A percentile compares a stretch with the other conserved stretches of the same genome.
phyloP scores from a whole-genome alignment of 2,329 filamentous ascomycete genomes.

The Verticillium isaacii region DNA sequence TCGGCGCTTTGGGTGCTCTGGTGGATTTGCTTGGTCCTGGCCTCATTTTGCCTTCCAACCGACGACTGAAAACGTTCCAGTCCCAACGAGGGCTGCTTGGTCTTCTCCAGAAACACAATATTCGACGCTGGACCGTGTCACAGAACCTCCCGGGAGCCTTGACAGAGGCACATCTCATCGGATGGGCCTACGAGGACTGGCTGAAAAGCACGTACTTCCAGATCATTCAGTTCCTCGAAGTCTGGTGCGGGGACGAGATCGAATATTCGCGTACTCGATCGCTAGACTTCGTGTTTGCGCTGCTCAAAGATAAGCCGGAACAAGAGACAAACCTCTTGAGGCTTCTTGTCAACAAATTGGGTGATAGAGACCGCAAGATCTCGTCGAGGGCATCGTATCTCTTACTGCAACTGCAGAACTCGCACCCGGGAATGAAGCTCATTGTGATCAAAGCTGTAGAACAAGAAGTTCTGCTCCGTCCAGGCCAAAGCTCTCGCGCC shows the following conservation, averaged over 20 bases:
- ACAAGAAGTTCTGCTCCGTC: constrained; percentile 79
- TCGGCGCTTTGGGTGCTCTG: constrained; percentile 86
- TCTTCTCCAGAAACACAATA: constrained; percentile 58
- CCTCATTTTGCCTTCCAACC: constrained; percentile 73
- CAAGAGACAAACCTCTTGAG: constrained; percentile 92
- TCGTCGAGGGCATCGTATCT: constrained; percentile 90
- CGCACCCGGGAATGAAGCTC: constrained; percentile 89
- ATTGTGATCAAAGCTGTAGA: constrained; percentile 83
- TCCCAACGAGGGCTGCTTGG: constrained; percentile 73
- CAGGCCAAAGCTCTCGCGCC: constrained; percentile 80
- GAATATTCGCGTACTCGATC: constrained; percentile 86
- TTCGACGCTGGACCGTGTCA: constrained; percentile 59
- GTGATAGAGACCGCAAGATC: constrained; percentile 93
- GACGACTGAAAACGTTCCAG: constrained; percentile 75
- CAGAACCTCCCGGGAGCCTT: constrained; percentile 70
- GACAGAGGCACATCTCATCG: constrained; percentile 71
- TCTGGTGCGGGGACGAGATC: constrained; percentile 92
- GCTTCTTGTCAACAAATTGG: constrained; percentile 91
- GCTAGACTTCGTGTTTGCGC: constrained; percentile 84
- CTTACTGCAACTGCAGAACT: constrained; percentile 82
- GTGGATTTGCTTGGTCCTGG: constrained; percentile 94
- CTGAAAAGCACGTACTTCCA: constrained; percentile 92
- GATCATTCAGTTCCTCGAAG: constrained; percentile 83
- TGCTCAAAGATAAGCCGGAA: constrained; percentile 93
- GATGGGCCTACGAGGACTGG: constrained; percentile 94